Conservation (phyloP, 108 stramenopile species). For the Cyclotella cryptica region DNA sequence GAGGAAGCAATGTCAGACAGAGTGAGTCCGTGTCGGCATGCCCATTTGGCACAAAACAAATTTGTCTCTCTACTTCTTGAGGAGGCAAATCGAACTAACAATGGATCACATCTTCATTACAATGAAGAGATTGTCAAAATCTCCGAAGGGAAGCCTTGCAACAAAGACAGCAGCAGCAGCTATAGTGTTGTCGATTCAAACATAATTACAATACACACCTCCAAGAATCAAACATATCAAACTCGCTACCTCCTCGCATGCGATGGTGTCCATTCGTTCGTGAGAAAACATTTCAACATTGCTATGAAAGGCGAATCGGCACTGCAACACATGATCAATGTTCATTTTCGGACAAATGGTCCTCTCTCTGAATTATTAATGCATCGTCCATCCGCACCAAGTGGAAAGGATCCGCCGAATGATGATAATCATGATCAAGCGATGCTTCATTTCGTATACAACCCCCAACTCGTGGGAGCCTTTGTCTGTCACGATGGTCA, state of each 20-base stretch:
- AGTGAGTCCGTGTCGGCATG: constrained; percentile 41
- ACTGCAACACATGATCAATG: constrained; percentile 88
- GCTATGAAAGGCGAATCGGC: constrained; percentile 58
- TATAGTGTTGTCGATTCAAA: constrained; percentile 1
- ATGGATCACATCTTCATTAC: constrained; percentile 21
- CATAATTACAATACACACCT: constrained; percentile 38
- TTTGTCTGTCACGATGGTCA: constrained; percentile 86
- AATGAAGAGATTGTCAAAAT: constrained; percentile 25
- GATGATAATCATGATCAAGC: constrained; percentile 56
- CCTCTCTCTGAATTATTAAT: constrained; percentile 38
- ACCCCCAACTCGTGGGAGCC: constrained; percentile 83
- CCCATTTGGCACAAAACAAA: constrained; percentile 70
- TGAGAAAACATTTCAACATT: constrained; percentile 62
- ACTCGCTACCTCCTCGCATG: constrained; percentile 77
- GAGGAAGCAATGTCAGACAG: constrained; percentile 15
- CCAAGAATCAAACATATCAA: constrained; percentile 21
- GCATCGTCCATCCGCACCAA: neutral
- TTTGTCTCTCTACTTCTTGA: constrained; percentile 64
- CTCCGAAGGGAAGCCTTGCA: neutral
- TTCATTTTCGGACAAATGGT: constrained; percentile 75
- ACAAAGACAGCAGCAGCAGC: neutral
- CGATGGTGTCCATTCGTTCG: constrained; percentile 83
- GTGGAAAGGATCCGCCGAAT: neutral
- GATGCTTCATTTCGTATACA: constrained; percentile 95
- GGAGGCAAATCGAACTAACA: constrained; percentile 36